phyloP scores from a whole-genome alignment of 495 filamentous ascomycete genomes.

The Hypoxylon lienhwacheense region DNA sequence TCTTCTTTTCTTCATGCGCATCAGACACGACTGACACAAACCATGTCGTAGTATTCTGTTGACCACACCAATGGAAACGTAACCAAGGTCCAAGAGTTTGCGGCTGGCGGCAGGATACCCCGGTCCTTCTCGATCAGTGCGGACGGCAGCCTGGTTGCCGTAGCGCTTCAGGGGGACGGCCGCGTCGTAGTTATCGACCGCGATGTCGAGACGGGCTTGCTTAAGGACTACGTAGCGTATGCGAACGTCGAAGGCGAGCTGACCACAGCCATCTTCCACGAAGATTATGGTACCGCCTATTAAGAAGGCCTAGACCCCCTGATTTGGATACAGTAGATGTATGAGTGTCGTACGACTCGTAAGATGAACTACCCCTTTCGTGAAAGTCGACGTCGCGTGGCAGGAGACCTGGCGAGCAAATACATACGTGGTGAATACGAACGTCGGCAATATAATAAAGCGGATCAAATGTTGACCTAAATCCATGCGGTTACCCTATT shows the following conservation, averaged over 20 bases:
- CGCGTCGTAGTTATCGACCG: constrained; percentile 63
- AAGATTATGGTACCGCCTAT: constrained; percentile 43
- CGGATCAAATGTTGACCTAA: background rate
- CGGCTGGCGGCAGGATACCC: constrained; percentile 62
- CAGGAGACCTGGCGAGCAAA: constrained; percentile 1
- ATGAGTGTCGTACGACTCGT: constrained; percentile 13
- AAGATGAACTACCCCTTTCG: constrained; percentile 3
- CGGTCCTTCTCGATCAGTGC: constrained; percentile 68
- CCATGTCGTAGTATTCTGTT: constrained; percentile 45
- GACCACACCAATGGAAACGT: constrained; percentile 53
- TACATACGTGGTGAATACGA: background rate
- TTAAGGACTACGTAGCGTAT: constrained; percentile 55
- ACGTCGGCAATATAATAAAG: constrained; percentile 5
- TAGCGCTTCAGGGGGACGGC: constrained; percentile 62
- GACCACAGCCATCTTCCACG: constrained; percentile 64
- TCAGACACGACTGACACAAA: constrained; percentile 20
- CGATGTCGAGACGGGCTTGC: constrained; percentile 56
- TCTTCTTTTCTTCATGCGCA: too few relatives aligned
- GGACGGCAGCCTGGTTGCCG: constrained; percentile 60
- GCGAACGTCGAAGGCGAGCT: constrained; percentile 54
- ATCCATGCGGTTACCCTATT: constrained; percentile 16
- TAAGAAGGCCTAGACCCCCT: constrained; percentile 7
- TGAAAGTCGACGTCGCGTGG: background rate
- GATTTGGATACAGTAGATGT: background rate
- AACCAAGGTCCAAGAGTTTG: constrained; percentile 51